Conservation (phyloP, 257 asterid species). For the Mitragyna speciosa region DNA sequence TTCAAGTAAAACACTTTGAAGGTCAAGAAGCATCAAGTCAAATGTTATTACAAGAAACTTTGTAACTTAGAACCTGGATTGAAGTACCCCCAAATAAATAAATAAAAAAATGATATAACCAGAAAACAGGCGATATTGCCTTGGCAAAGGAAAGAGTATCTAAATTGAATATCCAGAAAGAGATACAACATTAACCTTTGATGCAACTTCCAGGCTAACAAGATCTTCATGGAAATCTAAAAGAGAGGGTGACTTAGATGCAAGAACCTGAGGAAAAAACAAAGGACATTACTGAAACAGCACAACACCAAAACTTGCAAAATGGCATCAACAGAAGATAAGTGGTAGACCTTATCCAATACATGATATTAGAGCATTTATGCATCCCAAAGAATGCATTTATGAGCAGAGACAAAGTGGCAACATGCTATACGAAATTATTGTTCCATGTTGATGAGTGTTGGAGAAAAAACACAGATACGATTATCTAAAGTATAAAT, state of each 20-base stretch:
- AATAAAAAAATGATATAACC: background rate
- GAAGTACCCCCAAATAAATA: background rate
- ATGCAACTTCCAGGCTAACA: conserved; percentile 79
- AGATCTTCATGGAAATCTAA: conserved; percentile 72
- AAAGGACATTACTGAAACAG: conserved; percentile 11
- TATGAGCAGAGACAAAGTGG: background rate
- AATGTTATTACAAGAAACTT: background rate
- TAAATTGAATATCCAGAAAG: conserved; percentile 15
- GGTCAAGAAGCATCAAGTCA: background rate
- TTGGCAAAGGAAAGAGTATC: background rate
- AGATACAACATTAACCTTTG: conserved; percentile 62
- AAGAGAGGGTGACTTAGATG: conserved; percentile 65
- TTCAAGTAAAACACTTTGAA: background rate
- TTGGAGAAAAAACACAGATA: background rate
- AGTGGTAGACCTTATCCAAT: background rate
- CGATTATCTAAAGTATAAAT: background rate
- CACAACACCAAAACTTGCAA: conserved; percentile 8
- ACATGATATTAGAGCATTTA: background rate
- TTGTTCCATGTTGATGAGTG: background rate
- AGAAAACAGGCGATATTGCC: background rate
- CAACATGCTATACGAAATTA: background rate
- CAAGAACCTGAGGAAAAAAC: conserved; percentile 67
- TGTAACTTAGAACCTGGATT: background rate
- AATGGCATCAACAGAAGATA: conserved; percentile 7
- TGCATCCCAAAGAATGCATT: background rate